Evolutionary conservation across 352 stramenopile genomes (phyloP).

Genomic region (Aphanomyces euteiches): DNA sequence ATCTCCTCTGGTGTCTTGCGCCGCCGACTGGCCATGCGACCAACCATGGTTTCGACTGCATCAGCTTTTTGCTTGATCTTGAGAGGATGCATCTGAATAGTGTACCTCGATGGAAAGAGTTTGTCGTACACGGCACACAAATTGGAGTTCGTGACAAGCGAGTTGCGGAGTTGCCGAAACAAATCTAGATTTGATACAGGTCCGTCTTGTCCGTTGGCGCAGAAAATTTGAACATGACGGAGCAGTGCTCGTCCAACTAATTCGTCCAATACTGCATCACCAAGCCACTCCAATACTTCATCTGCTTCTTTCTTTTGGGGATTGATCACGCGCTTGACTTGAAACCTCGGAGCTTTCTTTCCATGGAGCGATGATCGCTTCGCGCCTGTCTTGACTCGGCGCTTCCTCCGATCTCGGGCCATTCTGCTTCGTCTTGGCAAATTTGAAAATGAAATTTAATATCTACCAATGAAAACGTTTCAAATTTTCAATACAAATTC

Average conservation of each 20-base stretch:
- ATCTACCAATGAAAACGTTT: too few relatives aligned
- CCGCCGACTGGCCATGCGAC: slow-evolving; percentile 18
- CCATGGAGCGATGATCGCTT: background rate
- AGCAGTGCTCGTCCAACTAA: slow-evolving; percentile 58
- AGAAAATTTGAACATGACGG: slow-evolving; percentile 50
- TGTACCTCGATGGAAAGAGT: slow-evolving; percentile 34
- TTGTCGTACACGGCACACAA: slow-evolving; percentile 58
- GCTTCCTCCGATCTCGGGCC: too few relatives aligned
- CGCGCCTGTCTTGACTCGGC: too few relatives aligned
- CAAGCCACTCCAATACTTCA: slow-evolving; percentile 75
- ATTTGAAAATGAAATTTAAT: too few relatives aligned
- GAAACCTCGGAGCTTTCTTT: background rate
- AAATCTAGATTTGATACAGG: slow-evolving; percentile 52
- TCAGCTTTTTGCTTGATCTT: slow-evolving; percentile 66
- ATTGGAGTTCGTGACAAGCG: slow-evolving; percentile 68
- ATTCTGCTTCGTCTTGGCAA: too few relatives aligned
- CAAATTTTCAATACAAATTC: too few relatives aligned
- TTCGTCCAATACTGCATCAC: slow-evolving; percentile 71
- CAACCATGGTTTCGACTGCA: slow-evolving; percentile 60
- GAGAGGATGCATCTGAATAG: slow-evolving; percentile 10
- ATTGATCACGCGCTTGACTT: too few relatives aligned
- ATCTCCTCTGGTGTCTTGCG: background rate
- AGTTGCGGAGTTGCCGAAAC: slow-evolving; percentile 60
- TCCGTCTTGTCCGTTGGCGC: background rate
- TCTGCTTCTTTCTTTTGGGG: background rate